phyloP scores from a whole-genome alignment of 768 basidiomycete genomes.

The Baorangia bicolor region DNA sequence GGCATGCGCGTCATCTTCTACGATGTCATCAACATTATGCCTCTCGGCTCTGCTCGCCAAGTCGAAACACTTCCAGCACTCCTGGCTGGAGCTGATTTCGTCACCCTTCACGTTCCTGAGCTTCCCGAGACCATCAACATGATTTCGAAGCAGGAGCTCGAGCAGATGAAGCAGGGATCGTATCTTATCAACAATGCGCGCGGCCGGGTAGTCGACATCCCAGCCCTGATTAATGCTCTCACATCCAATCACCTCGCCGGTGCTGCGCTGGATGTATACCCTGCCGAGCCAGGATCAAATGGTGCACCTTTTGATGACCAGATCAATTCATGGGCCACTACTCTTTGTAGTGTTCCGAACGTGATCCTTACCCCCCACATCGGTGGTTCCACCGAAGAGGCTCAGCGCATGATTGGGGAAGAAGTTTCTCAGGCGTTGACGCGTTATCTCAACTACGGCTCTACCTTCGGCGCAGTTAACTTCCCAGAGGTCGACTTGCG shows the following conservation, averaged over 20 bases:
- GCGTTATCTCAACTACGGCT: slow-evolving; percentile 91
- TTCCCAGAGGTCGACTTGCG: slow-evolving; percentile 98
- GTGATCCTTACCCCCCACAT: slow-evolving; percentile 98
- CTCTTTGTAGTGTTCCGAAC: slow-evolving; percentile 77
- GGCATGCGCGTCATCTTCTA: slow-evolving; percentile 95
- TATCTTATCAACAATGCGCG: slow-evolving; percentile 99
- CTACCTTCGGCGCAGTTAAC: slow-evolving; percentile 91
- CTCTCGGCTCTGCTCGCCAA: slow-evolving; percentile 90
- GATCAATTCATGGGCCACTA: slow-evolving; percentile 80
- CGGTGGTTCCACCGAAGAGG: slow-evolving; percentile 98
- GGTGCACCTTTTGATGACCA: slow-evolving; percentile 87
- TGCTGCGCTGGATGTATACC: slow-evolving; percentile 93
- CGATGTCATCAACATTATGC: slow-evolving; percentile 97
- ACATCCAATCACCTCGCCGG: slow-evolving; percentile 84
- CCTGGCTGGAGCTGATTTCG: slow-evolving; percentile 82
- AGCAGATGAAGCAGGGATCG: slow-evolving; percentile 91
- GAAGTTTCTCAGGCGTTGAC: slow-evolving; percentile 85
- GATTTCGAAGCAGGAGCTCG: slow-evolving; percentile 75
- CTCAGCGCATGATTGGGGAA: slow-evolving; percentile 94
- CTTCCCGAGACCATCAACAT: slow-evolving; percentile 94
- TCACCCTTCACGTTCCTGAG: slow-evolving; percentile 96
- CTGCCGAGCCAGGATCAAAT: slow-evolving; percentile 88
- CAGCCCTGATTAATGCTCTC: slow-evolving; percentile 78
- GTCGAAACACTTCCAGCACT: slow-evolving; percentile 76
- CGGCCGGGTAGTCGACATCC: slow-evolving; percentile 93